Conservation (phyloP, 2,329 filamentous ascomycete genomes). For the Kalmusia sp. region DNA sequence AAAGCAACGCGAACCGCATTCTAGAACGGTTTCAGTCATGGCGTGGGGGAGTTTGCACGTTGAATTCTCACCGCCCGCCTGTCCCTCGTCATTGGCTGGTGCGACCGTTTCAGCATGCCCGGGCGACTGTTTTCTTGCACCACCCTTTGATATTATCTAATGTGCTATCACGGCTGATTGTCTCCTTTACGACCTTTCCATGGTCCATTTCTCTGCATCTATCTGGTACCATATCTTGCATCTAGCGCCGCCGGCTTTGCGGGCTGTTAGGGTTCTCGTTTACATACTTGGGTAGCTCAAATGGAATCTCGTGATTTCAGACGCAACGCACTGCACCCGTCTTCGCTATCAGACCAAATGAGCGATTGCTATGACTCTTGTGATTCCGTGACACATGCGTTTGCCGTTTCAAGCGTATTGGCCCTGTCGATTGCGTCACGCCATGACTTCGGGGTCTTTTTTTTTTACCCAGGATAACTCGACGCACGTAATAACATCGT, state of each 20-base stretch:
- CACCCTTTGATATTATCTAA: conserved; percentile 12
- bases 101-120: conserved; percentile 24
- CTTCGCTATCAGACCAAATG: conserved; percentile 11
- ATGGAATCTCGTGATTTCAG: conserved; percentile 28
- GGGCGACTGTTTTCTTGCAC: conserved; percentile 26
- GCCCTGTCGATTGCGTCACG: conserved; percentile 15
- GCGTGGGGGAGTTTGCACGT: conserved; percentile 27
- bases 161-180: conserved; percentile 18
- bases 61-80: conserved; percentile 17
- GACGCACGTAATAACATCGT: no score
- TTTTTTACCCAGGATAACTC: no score
- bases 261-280: conserved; percentile 10
- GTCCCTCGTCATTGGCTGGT: conserved; percentile 20
- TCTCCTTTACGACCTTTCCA: conserved; percentile 3
- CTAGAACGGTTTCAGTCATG: conserved; percentile 39
- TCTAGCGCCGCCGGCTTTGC: conserved; percentile 2
- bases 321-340: conserved; percentile 19
- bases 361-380: no score
- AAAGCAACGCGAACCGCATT: conserved; percentile 42
- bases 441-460: conserved; percentile 7
- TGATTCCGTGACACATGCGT: no score
- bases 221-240: conserved; percentile 27
- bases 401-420: conserved; percentile 4
- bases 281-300: conserved; percentile 35
- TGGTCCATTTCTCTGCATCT: conserved; percentile 5